Base-by-base conservation (phyloP, 306 rosid genomes). In the Quercus robur region DNA sequence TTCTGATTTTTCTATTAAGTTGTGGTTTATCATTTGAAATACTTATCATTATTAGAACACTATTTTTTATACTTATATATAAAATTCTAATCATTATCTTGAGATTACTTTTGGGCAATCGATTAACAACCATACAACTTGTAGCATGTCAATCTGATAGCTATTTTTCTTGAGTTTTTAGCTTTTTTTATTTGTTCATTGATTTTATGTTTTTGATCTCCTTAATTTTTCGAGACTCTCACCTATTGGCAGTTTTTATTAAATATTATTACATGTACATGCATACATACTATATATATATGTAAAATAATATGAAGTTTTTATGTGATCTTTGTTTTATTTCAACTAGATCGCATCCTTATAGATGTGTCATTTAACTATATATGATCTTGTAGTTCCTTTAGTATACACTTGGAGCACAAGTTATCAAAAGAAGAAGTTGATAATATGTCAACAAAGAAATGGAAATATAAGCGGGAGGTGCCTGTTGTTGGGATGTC, bases 401-500 rank as follows among this genome's bases (percentile, higher is more conserved):
- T 93, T 82, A 76, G 80, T 74, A 75, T 46, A 79, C 99, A 93
- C 84, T 78, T 90, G 85, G 86, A 81, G 77, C 94, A 84, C 86
- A 61, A 59, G 76, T 83, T 95, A 82, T 90, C 93, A 56, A 75
- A 87, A 90, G 88, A 70, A 78, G 99, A 95, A 80, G 89, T 82
- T 75, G 86, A 88, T 49, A 77, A 35, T 59, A 86, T 88, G 58
- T 76, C 81, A 28, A 66, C 64, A 80, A 87, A 67, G 84, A 89
- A 83, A 74, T 79, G 79, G 86, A 90, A 85, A 80, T 93, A 85
- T 73, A 74, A 76, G 59, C 93, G 99, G 99, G 91, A 89, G 78
- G 85, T 81, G 74, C 93, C 99, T 80, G 95, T 88, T 61, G 30
- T 68, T 71, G 95, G 97, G 54, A 87, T 91, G 86, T 61, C 97